Base-by-base conservation (phyloP, 1,284 basidiomycete species). In the Amylostereum areolatum region DNA sequence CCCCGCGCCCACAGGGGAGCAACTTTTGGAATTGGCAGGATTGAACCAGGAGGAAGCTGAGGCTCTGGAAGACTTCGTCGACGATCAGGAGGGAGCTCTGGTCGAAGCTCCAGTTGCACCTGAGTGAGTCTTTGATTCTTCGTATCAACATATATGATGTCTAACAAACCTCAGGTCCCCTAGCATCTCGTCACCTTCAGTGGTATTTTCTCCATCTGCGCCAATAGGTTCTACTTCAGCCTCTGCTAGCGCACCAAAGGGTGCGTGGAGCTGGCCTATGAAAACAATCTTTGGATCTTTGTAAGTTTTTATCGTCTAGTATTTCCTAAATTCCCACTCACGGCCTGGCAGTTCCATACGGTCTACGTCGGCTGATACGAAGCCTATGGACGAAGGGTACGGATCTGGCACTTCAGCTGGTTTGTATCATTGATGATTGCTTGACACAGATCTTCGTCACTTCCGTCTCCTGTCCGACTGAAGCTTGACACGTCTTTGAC, bases 31-130 rank as follows among this genome's bases (percentile, higher is more conserved):
- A 46, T 53, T 77, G 40, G 76, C 75, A 18, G 78, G 77, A 10
- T 56, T 73, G 12, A 60, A 69, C 47, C 42, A 55, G 10, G 51
- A 62, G 28, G 69, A 65, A 36, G 65, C 57, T 2, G 68, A 69
- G 28, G 59, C 55, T 2, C 69, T 83, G 28, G 67, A 74, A 7
- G 80, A 81, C 55, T 85, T 77, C 54, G 79, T 83, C 50, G 81
- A 84, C 5, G 72, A 68, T 40, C 52, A 55, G 18, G 47, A 55
- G 31, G 60, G 59, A 52, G 41, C 52, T 36, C 37, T 55, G 57
- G 51, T 37, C 49, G 33, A 43, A 43, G 33, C 49, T 34, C 50
- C 46, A 11, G 12, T 30, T 27, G 52, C 36, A 10, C 10, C 27
- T 46, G 18, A 43, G 4, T 25, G 27, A 30, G 28, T 41, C 12